Evolutionary conservation across 75 land plant genomes (phyloP).

Genomic region (Selaginella tamariscina): DNA sequence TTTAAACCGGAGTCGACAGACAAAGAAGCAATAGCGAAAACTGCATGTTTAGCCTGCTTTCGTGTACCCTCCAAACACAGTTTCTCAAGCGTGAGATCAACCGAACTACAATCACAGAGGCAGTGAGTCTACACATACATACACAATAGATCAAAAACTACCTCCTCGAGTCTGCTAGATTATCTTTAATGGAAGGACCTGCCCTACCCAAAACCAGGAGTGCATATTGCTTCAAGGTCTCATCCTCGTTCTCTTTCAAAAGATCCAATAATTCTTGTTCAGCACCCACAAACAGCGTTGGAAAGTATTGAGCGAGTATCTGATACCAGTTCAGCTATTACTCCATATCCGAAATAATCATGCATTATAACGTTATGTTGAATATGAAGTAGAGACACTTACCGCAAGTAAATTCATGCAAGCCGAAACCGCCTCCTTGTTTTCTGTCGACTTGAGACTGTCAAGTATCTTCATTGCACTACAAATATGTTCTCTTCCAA

Average conservation of each 20-base stretch:
- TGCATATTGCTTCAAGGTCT: constrained; percentile 30
- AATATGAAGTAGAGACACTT: constrained; percentile 10
- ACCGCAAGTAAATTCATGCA: constrained; percentile 50
- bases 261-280: constrained; percentile 36
- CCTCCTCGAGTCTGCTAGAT: constrained; percentile 36
- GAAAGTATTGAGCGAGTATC: constrained; percentile 48
- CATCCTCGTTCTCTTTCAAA: constrained; percentile 39
- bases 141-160: neutral
- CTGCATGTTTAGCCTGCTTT: constrained; percentile 88
- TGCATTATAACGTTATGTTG: neutral
- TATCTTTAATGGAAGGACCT: constrained; percentile 41
- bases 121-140: neutral
- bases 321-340: constrained; percentile 13
- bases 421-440: constrained; percentile 27
- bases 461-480: constrained; percentile 26
- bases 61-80: constrained; percentile 85
- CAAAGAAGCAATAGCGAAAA: constrained; percentile 75
- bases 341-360: neutral
- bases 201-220: constrained; percentile 53
- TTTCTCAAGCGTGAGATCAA: constrained; percentile 62
- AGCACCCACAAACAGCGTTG: constrained; percentile 45
- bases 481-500: constrained; percentile 49
- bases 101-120: constrained; percentile 36
- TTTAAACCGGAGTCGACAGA: constrained; percentile 83
- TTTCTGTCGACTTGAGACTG: constrained; percentile 16